Evolutionary conservation across 129 eudicot genomes (phyloP).

Genomic region (Deinandra increscens): DNA sequence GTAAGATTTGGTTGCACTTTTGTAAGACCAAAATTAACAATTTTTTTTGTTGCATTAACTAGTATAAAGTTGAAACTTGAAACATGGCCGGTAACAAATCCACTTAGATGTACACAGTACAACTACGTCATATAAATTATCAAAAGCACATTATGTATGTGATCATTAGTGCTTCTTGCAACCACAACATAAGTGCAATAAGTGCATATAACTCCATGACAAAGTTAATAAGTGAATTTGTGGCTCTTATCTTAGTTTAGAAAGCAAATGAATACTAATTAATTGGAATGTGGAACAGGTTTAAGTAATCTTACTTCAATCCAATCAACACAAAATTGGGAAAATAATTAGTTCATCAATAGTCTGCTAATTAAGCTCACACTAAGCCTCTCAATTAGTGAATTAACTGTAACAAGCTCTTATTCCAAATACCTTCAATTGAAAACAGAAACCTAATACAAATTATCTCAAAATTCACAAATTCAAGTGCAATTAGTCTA

Average conservation of each 20-base stretch:
- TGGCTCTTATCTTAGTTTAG: constrained; percentile 13
- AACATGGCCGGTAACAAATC: neutral
- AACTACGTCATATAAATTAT: neutral
- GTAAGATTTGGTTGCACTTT: neutral
- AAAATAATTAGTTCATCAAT: constrained; percentile 9
- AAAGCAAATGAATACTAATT: neutral
- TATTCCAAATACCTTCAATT: constrained; percentile 1
- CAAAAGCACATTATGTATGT: constrained; percentile 11
- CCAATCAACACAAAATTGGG: constrained; percentile 11
- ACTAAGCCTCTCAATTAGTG: constrained; percentile 18
- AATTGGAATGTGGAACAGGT: constrained; percentile 5
- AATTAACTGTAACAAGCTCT: constrained; percentile 12
- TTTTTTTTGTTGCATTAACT: neutral
- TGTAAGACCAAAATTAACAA: neutral
- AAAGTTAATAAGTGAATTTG: constrained; percentile 6
- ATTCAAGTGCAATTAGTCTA: constrained; percentile 24
- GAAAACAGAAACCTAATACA: neutral
- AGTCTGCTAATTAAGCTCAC: constrained; percentile 22
- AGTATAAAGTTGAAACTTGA: constrained; percentile 1
- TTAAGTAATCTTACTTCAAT: constrained; percentile 10
- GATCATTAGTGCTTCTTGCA: neutral
- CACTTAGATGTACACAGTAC: neutral
- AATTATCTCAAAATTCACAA: constrained; percentile 6
- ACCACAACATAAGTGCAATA: neutral
- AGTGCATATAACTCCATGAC: neutral